A percentile compares a stretch with the other conserved stretches of the same genome.
Conservation (phyloP, 805 yeast genomes). For the Myxozyma neglecta region DNA sequence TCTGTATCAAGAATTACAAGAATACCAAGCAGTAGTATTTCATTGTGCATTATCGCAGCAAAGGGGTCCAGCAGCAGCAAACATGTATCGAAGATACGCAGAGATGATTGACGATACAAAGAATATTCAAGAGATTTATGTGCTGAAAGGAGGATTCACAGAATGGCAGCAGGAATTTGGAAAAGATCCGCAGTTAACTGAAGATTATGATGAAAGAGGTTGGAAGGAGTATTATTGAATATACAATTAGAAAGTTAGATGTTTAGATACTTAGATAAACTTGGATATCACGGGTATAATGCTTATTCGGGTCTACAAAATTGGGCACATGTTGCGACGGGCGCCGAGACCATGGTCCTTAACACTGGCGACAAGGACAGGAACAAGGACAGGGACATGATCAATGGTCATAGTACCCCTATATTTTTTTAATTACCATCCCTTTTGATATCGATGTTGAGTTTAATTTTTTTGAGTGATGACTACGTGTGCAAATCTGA, state of each 20-base stretch:
- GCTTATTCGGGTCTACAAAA: no score
- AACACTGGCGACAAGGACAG: no score
- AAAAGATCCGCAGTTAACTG: conserved; percentile 62
- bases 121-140: conserved; percentile 55
- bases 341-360: no score
- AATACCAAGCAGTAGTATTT: conserved; percentile 63
- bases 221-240: conserved; percentile 23
- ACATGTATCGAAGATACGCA: conserved; percentile 53
- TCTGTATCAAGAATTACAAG: conserved; percentile 40
- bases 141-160: conserved; percentile 80
- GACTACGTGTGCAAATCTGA: no score
- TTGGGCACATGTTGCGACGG: no score
- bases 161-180: conserved; percentile 82
- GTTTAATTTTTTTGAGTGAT: no score
- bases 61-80: conserved; percentile 85
- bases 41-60: conserved; percentile 92
- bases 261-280: not conserved
- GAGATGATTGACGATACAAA: conserved; percentile 38
- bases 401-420: no score
- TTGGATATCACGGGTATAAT: not conserved
- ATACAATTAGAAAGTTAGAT: not conserved
- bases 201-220: conserved; percentile 51
- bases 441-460: no score
- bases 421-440: no score
- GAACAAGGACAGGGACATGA: no score